Evolutionary conservation across 805 yeast species (phyloP).

Genomic region (Scheffersomyces ergatensis): DNA sequence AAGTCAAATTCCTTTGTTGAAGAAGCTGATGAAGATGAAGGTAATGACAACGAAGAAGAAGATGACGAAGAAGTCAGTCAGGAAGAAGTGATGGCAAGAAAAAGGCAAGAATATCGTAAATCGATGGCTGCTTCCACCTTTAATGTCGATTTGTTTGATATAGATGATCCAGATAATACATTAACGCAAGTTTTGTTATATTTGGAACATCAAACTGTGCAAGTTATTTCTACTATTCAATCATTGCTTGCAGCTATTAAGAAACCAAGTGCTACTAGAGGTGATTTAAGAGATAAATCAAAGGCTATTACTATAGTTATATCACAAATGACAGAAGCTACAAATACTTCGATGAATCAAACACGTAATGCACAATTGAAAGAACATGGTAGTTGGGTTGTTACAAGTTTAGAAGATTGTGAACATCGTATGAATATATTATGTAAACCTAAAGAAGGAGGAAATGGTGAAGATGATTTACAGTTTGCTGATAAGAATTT

Average conservation of each 20-base stretch:
- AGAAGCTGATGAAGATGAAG: constrained; percentile 1
- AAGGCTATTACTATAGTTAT: constrained; percentile 76
- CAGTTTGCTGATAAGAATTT: constrained; percentile 86
- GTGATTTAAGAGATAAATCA: constrained; percentile 69
- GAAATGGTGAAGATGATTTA: constrained; percentile 39
- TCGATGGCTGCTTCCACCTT: constrained; percentile 55
- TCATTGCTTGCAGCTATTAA: constrained; percentile 73
- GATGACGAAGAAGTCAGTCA: constrained; percentile 19
- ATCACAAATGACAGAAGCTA: constrained; percentile 84
- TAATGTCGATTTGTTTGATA: constrained; percentile 73
- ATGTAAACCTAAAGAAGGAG: constrained; percentile 41
- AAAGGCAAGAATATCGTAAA: constrained; percentile 44
- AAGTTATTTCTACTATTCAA: constrained; percentile 87
- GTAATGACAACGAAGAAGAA: not conserved
- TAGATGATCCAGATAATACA: constrained; percentile 85
- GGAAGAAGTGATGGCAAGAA: constrained; percentile 34
- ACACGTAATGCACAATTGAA: constrained; percentile 79
- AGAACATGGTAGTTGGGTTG: constrained; percentile 91
- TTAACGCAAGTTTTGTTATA: constrained; percentile 78
- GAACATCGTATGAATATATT: constrained; percentile 75
- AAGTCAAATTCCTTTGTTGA: not conserved
- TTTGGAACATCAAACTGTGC: constrained; percentile 90
- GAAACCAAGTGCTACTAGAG: constrained; percentile 72
- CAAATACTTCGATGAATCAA: constrained; percentile 83
- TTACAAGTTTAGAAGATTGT: constrained; percentile 82